Percentiles rank a stretch among this genome's conserved stretches.
phyloP scores from a whole-genome alignment of 805 yeast genomes.

The Dipodascopsis tothii region DNA sequence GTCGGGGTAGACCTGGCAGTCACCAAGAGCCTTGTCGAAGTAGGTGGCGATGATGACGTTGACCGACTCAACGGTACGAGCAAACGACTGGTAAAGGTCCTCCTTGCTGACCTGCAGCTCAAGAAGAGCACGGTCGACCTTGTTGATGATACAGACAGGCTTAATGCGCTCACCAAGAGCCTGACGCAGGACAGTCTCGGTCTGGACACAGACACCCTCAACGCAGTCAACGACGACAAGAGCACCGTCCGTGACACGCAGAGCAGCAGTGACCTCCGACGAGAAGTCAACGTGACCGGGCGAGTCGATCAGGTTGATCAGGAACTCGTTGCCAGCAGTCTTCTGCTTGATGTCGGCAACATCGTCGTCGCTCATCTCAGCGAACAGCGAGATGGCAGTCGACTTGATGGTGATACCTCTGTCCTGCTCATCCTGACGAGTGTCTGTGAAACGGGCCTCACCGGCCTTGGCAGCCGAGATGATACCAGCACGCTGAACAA shows the following conservation, averaged over 20 bases:
- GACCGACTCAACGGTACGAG: constrained; percentile 98
- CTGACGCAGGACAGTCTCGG: constrained; percentile 99
- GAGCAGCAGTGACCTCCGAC: constrained; percentile 99
- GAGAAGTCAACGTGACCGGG: constrained; percentile 99
- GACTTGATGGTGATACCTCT: constrained; percentile 99
- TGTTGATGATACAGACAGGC: constrained; percentile 98
- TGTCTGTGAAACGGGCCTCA: constrained; percentile 99
- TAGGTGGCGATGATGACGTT: constrained; percentile 96
- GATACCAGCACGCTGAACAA: constrained; percentile 98
- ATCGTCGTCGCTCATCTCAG: constrained; percentile 80
- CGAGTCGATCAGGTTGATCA: constrained; percentile 96
- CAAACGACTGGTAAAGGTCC: constrained; percentile 95
- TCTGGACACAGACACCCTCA: constrained; percentile 99
- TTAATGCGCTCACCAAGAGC: constrained; percentile 98
- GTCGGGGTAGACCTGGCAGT: constrained; percentile 97
- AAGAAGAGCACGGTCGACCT: constrained; percentile 98
- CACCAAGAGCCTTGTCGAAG: constrained; percentile 85
- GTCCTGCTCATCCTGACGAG: constrained; percentile 99
- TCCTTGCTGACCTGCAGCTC: constrained; percentile 98
- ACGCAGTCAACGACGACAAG: constrained; percentile 97
- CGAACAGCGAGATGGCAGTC: constrained; percentile 92
- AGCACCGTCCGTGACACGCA: constrained; percentile 99
- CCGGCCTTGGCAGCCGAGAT: constrained; percentile 99
- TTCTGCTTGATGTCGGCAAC: constrained; percentile 82
- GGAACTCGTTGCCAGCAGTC: constrained; percentile 87